Evolutionary conservation across 2,329 filamentous ascomycete species (phyloP).

Genomic region (Endoconidiophora polonica): DNA sequence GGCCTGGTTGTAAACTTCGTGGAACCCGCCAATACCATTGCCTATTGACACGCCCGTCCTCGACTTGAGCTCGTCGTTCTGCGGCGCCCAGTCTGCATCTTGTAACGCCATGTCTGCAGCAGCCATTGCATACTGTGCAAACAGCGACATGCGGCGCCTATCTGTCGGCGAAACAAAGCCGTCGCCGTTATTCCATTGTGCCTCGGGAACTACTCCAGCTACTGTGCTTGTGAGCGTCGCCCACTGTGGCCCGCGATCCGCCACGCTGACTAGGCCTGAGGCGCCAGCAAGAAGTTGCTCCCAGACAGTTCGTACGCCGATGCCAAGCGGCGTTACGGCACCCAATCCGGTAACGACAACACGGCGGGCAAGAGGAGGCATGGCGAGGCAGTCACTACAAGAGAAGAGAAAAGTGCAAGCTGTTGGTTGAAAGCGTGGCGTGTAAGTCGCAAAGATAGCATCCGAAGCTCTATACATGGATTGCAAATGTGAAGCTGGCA

Average conservation of each 20-base stretch:
- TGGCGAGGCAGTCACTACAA: background rate
- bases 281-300: conserved; percentile 59
- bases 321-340: conserved; percentile 66
- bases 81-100: conserved; percentile 63
- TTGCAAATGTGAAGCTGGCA: no score
- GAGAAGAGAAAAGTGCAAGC: no score
- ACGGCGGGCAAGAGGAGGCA: conserved; percentile 29
- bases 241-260: conserved; percentile 45
- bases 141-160: conserved; percentile 69
- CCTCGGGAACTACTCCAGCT: conserved; percentile 59
- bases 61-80: conserved; percentile 45
- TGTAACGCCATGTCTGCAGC: conserved; percentile 71
- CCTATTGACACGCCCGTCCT: conserved; percentile 81
- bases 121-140: conserved; percentile 81
- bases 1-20: conserved; percentile 76
- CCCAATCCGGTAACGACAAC: conserved; percentile 76
- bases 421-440: background rate
- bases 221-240: conserved; percentile 64
- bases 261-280: conserved; percentile 64
- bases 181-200: conserved; percentile 33
- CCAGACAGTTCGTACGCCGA: conserved; percentile 68
- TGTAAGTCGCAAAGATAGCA: background rate
- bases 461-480: no score
- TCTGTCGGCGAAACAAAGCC: conserved; percentile 35
- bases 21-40: conserved; percentile 86